Evolutionary conservation across 2,329 filamentous ascomycete genomes (phyloP), one percentile per base, ranked within the genome.

Genomic region (Alternaria rosae): DNA sequence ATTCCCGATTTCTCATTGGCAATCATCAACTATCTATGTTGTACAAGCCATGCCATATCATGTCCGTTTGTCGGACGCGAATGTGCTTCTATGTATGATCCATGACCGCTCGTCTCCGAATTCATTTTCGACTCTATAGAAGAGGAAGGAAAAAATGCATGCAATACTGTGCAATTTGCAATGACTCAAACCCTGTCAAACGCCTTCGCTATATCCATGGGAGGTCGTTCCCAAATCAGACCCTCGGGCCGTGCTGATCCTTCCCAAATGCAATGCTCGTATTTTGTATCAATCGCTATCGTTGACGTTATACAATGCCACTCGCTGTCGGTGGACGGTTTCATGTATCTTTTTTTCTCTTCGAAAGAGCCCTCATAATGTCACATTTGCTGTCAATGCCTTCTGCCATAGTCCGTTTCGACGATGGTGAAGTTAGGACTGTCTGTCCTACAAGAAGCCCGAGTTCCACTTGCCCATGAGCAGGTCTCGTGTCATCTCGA

Each of bases 401-500:
- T 47, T 47, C 20, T 38, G 42, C 25, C 30, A n/a, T 35, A 57
- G 21, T 28, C 21, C 30, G n/a, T 21, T 48, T 47, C 38, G 35
- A 47, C 48, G 17, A 17, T 48, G 57, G n/a, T 41, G 54, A 50
- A 42, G 25, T 15, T 48, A 26, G 38, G 35, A 43, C 11, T 48
- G 20, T 26, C 47, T 30, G 47, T 28, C 41, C 54, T 69, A 79
- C 69, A 79, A 68, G 62, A 78, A 78, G 9, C 64, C 66, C 10
- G 68, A 69, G 42, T 72, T 70, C 61, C 69, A 70, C 43, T 71
- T 75, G 50, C 76, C 83, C 59, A 96, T 83, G 42, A 98, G 82
- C 76, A 96, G 91, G 80, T 99, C 95, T 68, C 95, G 88, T 9
- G 92, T 94, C 77, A 98, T 83, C 82, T 99, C 95, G 77, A 97